These are phyloP conservation scores for Trichodelitschia bisporula DNA, from an alignment of 495 filamentous ascomycete species.

Conservation along the genomic window DNA sequence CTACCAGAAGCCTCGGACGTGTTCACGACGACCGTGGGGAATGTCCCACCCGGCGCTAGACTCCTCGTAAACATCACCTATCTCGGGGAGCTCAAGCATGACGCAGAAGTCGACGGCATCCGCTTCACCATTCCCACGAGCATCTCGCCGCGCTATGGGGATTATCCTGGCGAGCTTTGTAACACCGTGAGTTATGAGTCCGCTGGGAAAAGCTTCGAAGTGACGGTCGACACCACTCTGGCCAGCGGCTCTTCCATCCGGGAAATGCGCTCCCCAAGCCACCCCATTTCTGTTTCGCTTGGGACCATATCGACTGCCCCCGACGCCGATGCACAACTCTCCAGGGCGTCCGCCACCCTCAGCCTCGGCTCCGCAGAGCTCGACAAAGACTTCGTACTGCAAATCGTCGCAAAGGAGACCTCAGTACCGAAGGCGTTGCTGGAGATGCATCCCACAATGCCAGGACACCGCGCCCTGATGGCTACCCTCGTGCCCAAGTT, in stretches of 20 bases:
- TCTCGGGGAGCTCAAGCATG: conserved; percentile 41
- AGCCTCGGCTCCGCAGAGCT: conserved; percentile 23
- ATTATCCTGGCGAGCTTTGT: conserved; percentile 14
- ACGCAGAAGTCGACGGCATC: conserved; percentile 32
- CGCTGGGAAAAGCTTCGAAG: conserved; percentile 21
- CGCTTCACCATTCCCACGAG: conserved; percentile 37
- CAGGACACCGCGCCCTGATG: conserved; percentile 38
- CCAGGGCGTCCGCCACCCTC: conserved; percentile 34
- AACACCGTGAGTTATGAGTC: conserved; percentile 4
- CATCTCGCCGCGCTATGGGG: conserved; percentile 38
- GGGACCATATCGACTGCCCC: conserved; percentile 26
- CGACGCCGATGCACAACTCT: conserved; percentile 22
- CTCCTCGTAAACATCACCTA: conserved; percentile 36
- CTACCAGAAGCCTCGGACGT: conserved; percentile 30
- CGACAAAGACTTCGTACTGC: conserved; percentile 26
- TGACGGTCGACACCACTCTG: conserved; percentile 36
- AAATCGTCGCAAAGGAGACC: conserved; percentile 28
- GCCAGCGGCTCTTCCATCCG: conserved; percentile 27
- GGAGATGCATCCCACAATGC: conserved; percentile 33
- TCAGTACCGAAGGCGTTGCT: conserved; percentile 33
- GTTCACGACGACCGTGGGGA: conserved; percentile 38
- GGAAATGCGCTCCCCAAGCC: conserved; percentile 36
- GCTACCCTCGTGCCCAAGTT: conserved; percentile 42
- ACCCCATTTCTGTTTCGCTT: conserved; percentile 36
- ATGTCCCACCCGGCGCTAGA: conserved; percentile 27